Evolutionary conservation across 768 basidiomycete genomes (phyloP).

Genomic region (Jaapia argillacea): DNA sequence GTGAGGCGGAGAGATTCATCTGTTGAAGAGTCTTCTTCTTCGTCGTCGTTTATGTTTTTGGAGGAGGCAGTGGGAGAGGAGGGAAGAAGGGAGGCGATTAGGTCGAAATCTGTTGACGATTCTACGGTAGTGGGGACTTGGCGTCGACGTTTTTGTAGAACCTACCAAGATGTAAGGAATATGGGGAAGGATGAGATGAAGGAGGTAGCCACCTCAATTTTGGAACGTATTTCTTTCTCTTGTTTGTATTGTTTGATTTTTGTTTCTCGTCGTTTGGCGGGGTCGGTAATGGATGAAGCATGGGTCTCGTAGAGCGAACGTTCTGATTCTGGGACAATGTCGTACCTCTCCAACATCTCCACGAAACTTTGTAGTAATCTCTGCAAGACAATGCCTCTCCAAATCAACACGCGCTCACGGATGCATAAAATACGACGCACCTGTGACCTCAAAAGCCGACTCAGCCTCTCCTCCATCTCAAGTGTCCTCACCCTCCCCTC

Average conservation of each 20-base stretch:
- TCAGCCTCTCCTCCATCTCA: constrained; percentile 48
- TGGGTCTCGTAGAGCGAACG: constrained; percentile 42
- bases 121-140: constrained; percentile 24
- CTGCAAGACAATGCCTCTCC: constrained; percentile 23
- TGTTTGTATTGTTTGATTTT: constrained; percentile 89
- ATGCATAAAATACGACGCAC: constrained; percentile 27
- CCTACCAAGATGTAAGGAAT: constrained; percentile 21
- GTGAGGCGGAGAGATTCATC: constrained; percentile 63
- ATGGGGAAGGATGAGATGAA: neutral
- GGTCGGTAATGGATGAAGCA: constrained; percentile 43
- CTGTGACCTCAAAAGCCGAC: constrained; percentile 42
- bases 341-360: constrained; percentile 49
- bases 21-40: constrained; percentile 44
- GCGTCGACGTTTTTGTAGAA: constrained; percentile 42
- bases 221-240: constrained; percentile 69
- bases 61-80: constrained; percentile 10
- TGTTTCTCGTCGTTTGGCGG: constrained; percentile 63
- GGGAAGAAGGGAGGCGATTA: constrained; percentile 56
- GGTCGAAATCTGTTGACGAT: constrained; percentile 42
- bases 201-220: constrained; percentile 60
- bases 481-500: constrained; percentile 47
- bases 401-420: constrained; percentile 2
- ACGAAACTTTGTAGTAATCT: constrained; percentile 37
- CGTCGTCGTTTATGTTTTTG: constrained; percentile 27
- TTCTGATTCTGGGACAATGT: constrained; percentile 54